Conservation (phyloP, 176 grass and related monocot genomes). For the Elymus sibiricus region DNA sequence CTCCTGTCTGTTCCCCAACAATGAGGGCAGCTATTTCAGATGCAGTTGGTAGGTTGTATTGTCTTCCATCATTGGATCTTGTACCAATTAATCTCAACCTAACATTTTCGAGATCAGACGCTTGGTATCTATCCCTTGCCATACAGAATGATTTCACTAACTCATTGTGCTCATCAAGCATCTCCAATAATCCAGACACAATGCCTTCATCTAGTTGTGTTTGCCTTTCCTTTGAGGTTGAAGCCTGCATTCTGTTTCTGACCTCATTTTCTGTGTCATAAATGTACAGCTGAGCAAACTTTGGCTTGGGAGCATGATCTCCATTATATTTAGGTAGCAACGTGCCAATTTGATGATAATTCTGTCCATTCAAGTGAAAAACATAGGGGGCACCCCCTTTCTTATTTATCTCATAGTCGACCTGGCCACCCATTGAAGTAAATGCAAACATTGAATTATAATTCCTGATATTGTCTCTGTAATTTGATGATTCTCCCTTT, state of each 20-base stretch:
- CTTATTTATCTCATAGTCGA: constrained; percentile 25
- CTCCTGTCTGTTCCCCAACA: background rate
- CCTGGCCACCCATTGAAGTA: constrained; percentile 17
- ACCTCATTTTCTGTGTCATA: constrained; percentile 33
- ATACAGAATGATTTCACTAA: constrained; percentile 27
- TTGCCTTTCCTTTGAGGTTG: background rate
- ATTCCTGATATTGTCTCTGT: background rate
- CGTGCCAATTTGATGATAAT: constrained; percentile 27
- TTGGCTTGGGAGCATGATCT: background rate
- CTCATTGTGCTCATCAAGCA: constrained; percentile 29
- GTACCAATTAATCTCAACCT: background rate
- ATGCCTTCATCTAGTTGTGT: background rate
- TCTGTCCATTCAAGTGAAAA: background rate
- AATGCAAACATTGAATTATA: constrained; percentile 37
- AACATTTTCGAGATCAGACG: background rate
- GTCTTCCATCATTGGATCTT: background rate
- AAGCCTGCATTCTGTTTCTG: constrained; percentile 6
- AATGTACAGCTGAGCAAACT: constrained; percentile 11
- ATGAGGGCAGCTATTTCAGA: constrained; percentile 17
- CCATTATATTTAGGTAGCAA: background rate
- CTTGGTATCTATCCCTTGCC: constrained; percentile 6
- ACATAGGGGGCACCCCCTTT: constrained; percentile 16
- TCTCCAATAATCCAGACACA: background rate
- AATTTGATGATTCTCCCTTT: constrained; percentile 8
- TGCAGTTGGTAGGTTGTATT: constrained; percentile 2